Evolutionary conservation across 2,329 filamentous ascomycete genomes (phyloP).

Genomic region (Penicillium psychrosexuale): DNA sequence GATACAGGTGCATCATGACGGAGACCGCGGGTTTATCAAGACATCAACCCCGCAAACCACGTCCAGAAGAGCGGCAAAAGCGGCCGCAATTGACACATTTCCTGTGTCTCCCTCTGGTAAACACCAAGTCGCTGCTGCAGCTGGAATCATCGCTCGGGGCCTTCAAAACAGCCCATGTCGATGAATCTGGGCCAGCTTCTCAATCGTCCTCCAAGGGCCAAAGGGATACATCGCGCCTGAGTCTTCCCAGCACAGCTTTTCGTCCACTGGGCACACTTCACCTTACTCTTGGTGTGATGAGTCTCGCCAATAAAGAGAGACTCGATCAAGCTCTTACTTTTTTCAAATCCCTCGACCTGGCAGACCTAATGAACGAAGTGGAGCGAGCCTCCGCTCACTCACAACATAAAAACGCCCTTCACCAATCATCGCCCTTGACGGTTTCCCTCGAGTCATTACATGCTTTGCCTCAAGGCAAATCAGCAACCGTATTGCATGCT

Average conservation of each 20-base stretch:
- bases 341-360: conserved; percentile 48
- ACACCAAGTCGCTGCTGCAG: conserved; percentile 58
- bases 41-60: conserved; percentile 11
- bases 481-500: conserved; percentile 43
- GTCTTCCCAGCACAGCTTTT: conserved; percentile 64
- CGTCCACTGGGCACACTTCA: conserved; percentile 78
- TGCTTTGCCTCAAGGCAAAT: conserved; percentile 36
- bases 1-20: conserved; percentile 10
- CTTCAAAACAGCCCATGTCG: conserved; percentile 51
- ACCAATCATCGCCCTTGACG: conserved; percentile 28
- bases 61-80: conserved; percentile 28
- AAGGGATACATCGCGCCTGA: conserved; percentile 38
- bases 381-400: conserved; percentile 25
- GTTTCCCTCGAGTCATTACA: conserved; percentile 45
- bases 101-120: conserved; percentile 60
- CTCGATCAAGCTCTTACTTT: conserved; percentile 48
- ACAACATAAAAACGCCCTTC: background rate
- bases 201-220: background rate
- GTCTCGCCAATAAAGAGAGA: conserved; percentile 54
- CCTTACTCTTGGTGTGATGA: conserved; percentile 84
- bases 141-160: conserved; percentile 60
- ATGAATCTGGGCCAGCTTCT: background rate
- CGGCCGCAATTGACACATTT: conserved; percentile 46
- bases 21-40: conserved; percentile 3
- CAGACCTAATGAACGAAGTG: conserved; percentile 35